These are phyloP conservation scores for Ophiocordyceps robertsii DNA, from an alignment of 2,329 filamentous ascomycete species.

Conservation along the genomic window DNA sequence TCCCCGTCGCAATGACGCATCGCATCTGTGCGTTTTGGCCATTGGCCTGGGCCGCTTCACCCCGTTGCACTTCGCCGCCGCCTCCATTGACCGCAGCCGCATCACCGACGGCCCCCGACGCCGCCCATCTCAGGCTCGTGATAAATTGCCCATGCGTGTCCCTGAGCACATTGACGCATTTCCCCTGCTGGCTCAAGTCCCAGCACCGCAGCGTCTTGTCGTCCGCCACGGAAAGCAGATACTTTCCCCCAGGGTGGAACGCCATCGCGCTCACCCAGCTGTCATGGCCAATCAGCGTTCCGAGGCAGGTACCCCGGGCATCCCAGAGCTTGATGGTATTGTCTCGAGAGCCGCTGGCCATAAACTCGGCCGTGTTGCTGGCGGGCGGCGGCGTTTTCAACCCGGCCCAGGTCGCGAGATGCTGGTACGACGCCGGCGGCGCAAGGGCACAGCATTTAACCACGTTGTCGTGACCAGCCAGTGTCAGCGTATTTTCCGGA, in stretches of 20 bases:
- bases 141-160: slow-evolving; percentile 77
- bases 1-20: slow-evolving; percentile 80
- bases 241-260: slow-evolving; percentile 88
- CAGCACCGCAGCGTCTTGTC: slow-evolving; percentile 90
- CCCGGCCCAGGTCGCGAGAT: slow-evolving; percentile 65
- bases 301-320: slow-evolving; percentile 67
- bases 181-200: slow-evolving; percentile 82
- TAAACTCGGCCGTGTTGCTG: slow-evolving; percentile 67
- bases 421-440: slow-evolving; percentile 60
- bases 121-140: slow-evolving; percentile 78
- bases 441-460: slow-evolving; percentile 81
- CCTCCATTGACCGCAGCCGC: slow-evolving; percentile 1
- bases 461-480: slow-evolving; percentile 73
- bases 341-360: slow-evolving; percentile 79
- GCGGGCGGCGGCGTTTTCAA: slow-evolving; percentile 68
- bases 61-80: slow-evolving; percentile 2
- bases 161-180: slow-evolving; percentile 69
- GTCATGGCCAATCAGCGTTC: slow-evolving; percentile 76
- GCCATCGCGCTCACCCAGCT: slow-evolving; percentile 83
- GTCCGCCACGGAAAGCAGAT: slow-evolving; percentile 71
- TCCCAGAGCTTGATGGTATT: slow-evolving; percentile 89
- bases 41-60: slow-evolving; percentile 26
- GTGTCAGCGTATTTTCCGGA: slow-evolving; percentile 59
- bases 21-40: slow-evolving; percentile 44
- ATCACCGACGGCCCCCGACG: slow-evolving; percentile 31